Percentiles rank a stretch among this genome's conserved stretches.
These are phyloP conservation scores for Hippophae tibetana DNA, from an alignment of 306 rosid species.

Conservation along the genomic window DNA sequence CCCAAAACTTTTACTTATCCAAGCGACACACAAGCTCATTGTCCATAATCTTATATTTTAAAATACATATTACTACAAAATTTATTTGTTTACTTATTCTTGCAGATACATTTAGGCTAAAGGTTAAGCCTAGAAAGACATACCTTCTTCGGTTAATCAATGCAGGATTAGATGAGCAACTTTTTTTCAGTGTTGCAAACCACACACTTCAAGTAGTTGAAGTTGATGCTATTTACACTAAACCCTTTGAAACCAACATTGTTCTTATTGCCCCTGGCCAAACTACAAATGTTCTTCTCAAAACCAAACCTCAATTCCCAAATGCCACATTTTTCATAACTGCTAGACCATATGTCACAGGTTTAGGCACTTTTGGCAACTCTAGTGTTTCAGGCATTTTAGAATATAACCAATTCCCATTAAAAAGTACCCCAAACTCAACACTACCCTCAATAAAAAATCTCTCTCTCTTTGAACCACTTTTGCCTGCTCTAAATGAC, in stretches of 20 bases:
- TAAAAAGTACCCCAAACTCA: neutral
- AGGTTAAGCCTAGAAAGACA: conserved; percentile 11
- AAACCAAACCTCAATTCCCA: conserved; percentile 15
- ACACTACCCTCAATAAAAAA: neutral
- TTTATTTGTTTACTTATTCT: neutral
- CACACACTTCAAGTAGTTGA: conserved; percentile 5
- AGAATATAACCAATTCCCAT: conserved; percentile 2
- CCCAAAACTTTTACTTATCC: no score
- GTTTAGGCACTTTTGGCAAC: conserved; percentile 7
- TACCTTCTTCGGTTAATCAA: conserved; percentile 14
- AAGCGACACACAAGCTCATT: no score
- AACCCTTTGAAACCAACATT: conserved; percentile 7
- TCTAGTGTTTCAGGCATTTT: conserved; percentile 3
- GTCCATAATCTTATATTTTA: no score
- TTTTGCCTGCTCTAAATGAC: conserved; percentile 8
- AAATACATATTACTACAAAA: neutral
- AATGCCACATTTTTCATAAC: conserved; percentile 14
- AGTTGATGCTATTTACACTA: neutral
- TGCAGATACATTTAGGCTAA: conserved; percentile 4
- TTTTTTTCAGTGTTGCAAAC: conserved; percentile 6
- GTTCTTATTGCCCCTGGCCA: conserved; percentile 16
- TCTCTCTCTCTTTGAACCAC: conserved; percentile 6
- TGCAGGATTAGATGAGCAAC: conserved; percentile 4
- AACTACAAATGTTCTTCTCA: conserved; percentile 14
- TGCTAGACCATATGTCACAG: conserved; percentile 14